Evolutionary conservation across 805 yeast species (phyloP).

Genomic region (Sporopachydermia lactativora): DNA sequence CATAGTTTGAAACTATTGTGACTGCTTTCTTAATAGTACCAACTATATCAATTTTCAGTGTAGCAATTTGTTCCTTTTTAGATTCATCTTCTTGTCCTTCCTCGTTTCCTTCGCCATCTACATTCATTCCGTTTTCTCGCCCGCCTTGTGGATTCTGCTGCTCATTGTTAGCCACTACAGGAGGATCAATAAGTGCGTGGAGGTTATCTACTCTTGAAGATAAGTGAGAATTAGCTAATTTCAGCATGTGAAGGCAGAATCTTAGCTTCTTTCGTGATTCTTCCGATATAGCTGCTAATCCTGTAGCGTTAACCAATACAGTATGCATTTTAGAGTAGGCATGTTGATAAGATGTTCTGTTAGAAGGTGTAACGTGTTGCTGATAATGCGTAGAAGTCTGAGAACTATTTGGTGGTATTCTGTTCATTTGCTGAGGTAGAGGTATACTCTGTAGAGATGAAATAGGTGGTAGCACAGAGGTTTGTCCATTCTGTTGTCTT

Average conservation of each 20-base stretch:
- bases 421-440: neutral
- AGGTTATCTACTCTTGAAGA: conserved; percentile 50
- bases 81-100: conserved; percentile 17
- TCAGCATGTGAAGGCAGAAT: conserved; percentile 66
- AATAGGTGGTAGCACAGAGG: too few relatives aligned
- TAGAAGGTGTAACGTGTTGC: neutral
- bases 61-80: conserved; percentile 10
- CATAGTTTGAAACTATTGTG: conserved; percentile 70
- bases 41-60: conserved; percentile 67
- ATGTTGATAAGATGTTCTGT: conserved; percentile 12
- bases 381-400: neutral
- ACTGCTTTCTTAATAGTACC: conserved; percentile 84
- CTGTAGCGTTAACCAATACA: conserved; percentile 14
- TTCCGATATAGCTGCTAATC: conserved; percentile 31
- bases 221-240: conserved; percentile 68
- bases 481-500: conserved; percentile 3
- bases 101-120: conserved; percentile 2
- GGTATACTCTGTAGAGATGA: neutral
- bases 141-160: conserved; percentile 16
- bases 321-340: conserved; percentile 2
- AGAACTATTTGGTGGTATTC: neutral
- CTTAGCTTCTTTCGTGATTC: conserved; percentile 67
- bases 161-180: conserved; percentile 21
- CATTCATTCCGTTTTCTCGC: conserved; percentile 2
- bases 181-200: conserved; percentile 31